Percentiles rank a stretch among this genome's conserved stretches.
Conservation (phyloP, 2,329 filamentous ascomycete genomes). For the Phialocephala subalpina region DNA sequence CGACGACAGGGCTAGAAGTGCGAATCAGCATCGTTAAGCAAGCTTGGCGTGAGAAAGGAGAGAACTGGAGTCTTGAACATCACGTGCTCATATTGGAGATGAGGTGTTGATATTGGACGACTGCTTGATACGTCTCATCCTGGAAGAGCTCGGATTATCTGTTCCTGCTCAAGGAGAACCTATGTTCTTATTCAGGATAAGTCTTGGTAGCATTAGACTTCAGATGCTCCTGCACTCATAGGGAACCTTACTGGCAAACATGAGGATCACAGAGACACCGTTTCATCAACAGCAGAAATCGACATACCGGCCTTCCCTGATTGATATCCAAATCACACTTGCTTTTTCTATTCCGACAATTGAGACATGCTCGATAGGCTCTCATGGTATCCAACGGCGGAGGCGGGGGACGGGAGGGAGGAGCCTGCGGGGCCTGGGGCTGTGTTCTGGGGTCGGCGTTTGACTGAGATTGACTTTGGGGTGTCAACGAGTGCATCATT, state of each 20-base stretch:
- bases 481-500: not conserved
- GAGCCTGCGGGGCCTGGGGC: not conserved
- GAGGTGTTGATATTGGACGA: not conserved
- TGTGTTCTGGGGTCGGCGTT: constrained; percentile 9
- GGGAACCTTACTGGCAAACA: not conserved
- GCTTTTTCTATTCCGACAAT: constrained; percentile 44
- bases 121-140: not conserved
- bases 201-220: constrained; percentile 1
- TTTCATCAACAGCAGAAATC: not conserved
- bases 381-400: constrained; percentile 42
- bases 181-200: not conserved
- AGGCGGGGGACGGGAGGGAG: constrained; percentile 19
- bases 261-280: not conserved
- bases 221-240: not conserved
- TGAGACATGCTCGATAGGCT: constrained; percentile 44
- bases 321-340: constrained; percentile 45
- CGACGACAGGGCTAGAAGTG: constrained; percentile 41
- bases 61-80: not conserved
- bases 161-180: not conserved
- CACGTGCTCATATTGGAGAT: not conserved
- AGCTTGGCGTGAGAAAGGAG: not conserved
- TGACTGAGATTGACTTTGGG: constrained; percentile 8
- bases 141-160: not conserved
- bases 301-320: constrained; percentile 41
- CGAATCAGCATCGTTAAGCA: constrained; percentile 12